Base-by-base conservation (phyloP, 257 asterid species). In the Solanum corneliomulleri region DNA sequence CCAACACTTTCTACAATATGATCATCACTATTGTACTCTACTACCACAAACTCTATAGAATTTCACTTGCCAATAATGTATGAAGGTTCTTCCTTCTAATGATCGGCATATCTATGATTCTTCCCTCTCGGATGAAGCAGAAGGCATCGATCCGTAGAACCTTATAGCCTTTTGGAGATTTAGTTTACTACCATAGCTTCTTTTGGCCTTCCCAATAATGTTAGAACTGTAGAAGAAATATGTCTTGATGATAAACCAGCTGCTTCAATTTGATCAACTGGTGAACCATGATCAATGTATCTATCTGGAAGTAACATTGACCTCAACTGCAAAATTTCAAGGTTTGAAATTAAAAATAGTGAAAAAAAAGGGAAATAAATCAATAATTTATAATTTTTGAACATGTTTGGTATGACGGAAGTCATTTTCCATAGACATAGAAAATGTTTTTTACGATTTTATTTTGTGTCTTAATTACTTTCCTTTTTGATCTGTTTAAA, bases 261-360 rank as follows among this genome's bases (percentile, higher is more conserved):
- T 84, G 86, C 95, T 91, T 95, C 96, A 47, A 94, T 92, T 89
- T 95, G 97, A 91, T 95, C 98, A 11, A 82, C 86, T 1, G 97
- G 96, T 62, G 98, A 91, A 71, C 98, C 98, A 77, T 95, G 98
- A 85, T 95, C 96, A 49, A 95, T 90, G 90, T 95, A 95, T 89
- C 92, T 91, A 89, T 95, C 98, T 1, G 98, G 98, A 25, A 95
- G 94, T 41, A 95, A 91, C 96, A 95, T 92, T 68, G 96, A 91
- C 89, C 96, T 92, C 91, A 94, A 84, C 97, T 95, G 97, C 95
- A 91, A 18, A 9, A 11, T 4, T 29, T 44, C 27, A 64, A 62
- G 69, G 25, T 11, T 29, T 27, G 37, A 72, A 4, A 33, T 78
- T 42, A 23, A 11, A 80, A 23, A 64, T 2, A 29, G 20, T 29